These are phyloP conservation scores for Termitomyces titanicus DNA, from an alignment of 768 basidiomycete genomes.

Conservation along the genomic window DNA sequence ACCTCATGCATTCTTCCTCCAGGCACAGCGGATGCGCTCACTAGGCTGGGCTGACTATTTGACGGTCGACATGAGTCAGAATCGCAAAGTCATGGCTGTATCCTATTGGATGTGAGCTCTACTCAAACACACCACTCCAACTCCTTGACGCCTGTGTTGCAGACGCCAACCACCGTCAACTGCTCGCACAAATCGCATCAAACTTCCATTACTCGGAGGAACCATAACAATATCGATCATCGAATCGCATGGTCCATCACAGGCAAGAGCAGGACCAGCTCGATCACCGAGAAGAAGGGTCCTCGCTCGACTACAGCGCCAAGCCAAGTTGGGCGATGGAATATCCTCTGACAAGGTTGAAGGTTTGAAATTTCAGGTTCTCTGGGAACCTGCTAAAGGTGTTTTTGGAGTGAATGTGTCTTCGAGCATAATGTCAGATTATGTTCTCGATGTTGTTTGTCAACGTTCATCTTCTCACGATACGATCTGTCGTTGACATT, in stretches of 20 bases:
- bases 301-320: conserved; percentile 60
- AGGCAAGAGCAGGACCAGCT: conserved; percentile 40
- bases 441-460: conserved; percentile 57
- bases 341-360: conserved; percentile 76
- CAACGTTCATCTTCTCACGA: not conserved
- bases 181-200: conserved; percentile 30
- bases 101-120: conserved; percentile 84
- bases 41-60: conserved; percentile 85
- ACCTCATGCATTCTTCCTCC: conserved; percentile 11
- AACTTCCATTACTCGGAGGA: conserved; percentile 64
- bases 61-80: conserved; percentile 62
- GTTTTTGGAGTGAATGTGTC: conserved; percentile 61
- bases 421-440: conserved; percentile 36
- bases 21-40: conserved; percentile 75
- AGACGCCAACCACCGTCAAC: conserved; percentile 27
- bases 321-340: conserved; percentile 51
- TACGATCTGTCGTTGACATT: not conserved
- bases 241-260: conserved; percentile 39
- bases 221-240: conserved; percentile 69
- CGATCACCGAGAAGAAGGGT: conserved; percentile 52
- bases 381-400: conserved; percentile 72
- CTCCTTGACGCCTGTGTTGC: not conserved
- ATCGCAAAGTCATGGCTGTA: conserved; percentile 63
- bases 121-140: not conserved
- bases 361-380: conserved; percentile 60